Percentiles rank a stretch among this genome's conserved stretches.
These are phyloP conservation scores for Hypoxylon sp. DNA, from an alignment of 2,329 filamentous ascomycete genomes.

Conservation along the genomic window DNA sequence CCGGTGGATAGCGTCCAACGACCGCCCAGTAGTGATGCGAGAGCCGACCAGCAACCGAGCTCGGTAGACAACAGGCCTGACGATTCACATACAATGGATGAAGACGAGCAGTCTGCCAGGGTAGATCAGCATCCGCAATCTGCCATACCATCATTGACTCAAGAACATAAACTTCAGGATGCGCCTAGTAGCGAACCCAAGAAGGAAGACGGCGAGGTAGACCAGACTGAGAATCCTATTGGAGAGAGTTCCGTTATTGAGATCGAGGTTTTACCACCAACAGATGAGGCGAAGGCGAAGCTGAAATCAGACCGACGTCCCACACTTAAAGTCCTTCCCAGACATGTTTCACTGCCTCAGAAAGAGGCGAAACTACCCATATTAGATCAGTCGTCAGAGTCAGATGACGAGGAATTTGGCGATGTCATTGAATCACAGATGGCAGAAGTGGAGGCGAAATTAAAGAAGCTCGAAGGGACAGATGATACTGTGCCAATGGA, in stretches of 20 bases:
- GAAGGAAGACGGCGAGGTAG: conserved; percentile 34
- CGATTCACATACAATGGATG: conserved; percentile 42
- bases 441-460: conserved; percentile 62
- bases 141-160: conserved; percentile 44
- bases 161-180: conserved; percentile 44
- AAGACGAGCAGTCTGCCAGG: conserved; percentile 34
- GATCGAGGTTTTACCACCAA: conserved; percentile 10
- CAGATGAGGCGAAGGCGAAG: conserved; percentile 31
- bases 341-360: conserved; percentile 58
- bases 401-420: conserved; percentile 69
- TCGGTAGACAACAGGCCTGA: conserved; percentile 40
- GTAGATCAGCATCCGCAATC: conserved; percentile 45
- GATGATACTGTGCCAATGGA: conserved; percentile 57
- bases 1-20: conserved; percentile 60
- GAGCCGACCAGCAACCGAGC: conserved; percentile 56
- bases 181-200: conserved; percentile 21
- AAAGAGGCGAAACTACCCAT: conserved; percentile 52
- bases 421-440: conserved; percentile 69
- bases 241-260: conserved; percentile 19
- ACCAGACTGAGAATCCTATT: conserved; percentile 9
- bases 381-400: conserved; percentile 64
- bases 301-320: conserved; percentile 34
- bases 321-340: conserved; percentile 45
- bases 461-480: conserved; percentile 61
- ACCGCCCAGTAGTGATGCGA: conserved; percentile 67